Percentiles rank a stretch among this genome's conserved stretches.
Conservation (phyloP, 176 grass and related monocot genomes). For the Carex scoparia region DNA sequence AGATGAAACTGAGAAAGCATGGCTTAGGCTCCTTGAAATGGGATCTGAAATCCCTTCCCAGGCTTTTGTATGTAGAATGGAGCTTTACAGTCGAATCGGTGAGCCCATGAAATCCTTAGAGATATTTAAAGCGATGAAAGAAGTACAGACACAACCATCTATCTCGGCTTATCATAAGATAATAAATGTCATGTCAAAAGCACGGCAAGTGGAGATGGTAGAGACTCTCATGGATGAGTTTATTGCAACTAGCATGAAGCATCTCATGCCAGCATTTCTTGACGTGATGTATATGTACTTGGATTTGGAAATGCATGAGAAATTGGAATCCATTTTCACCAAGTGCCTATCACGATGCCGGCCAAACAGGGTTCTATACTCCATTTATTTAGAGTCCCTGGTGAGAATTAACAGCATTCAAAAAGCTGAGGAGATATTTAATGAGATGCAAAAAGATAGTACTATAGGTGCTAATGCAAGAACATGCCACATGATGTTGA, state of each 20-base stretch:
- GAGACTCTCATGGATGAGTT: slow-evolving; percentile 76
- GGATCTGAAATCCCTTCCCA: slow-evolving; percentile 57
- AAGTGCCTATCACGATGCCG: slow-evolving; percentile 62
- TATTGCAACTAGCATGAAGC: slow-evolving; percentile 63
- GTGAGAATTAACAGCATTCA: slow-evolving; percentile 48
- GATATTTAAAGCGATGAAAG: slow-evolving; percentile 84
- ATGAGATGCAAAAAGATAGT: slow-evolving; percentile 71
- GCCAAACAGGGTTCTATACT: slow-evolving; percentile 72
- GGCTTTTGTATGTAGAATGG: slow-evolving; percentile 88
- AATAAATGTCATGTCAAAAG: slow-evolving; percentile 75
- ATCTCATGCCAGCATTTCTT: slow-evolving; percentile 86
- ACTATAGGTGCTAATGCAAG: slow-evolving; percentile 76
- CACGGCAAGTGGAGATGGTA: slow-evolving; percentile 40
- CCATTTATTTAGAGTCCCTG: slow-evolving; percentile 74
- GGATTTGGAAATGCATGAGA: slow-evolving; percentile 78
- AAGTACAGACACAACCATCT: slow-evolving; percentile 44
- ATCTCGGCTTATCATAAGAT: slow-evolving; percentile 88
- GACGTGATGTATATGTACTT: slow-evolving; percentile 72
- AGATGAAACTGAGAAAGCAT: slow-evolving; percentile 67
- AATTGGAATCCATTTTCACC: slow-evolving; percentile 52
- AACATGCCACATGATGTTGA: slow-evolving; percentile 78
- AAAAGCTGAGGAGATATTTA: slow-evolving; percentile 73
- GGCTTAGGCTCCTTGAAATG: slow-evolving; percentile 53
- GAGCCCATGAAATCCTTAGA: slow-evolving; percentile 81
- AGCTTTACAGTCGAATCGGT: slow-evolving; percentile 47